These are phyloP conservation scores for Diaporthe caulivora DNA, from an alignment of 2,329 filamentous ascomycete genomes.

Conservation along the genomic window DNA sequence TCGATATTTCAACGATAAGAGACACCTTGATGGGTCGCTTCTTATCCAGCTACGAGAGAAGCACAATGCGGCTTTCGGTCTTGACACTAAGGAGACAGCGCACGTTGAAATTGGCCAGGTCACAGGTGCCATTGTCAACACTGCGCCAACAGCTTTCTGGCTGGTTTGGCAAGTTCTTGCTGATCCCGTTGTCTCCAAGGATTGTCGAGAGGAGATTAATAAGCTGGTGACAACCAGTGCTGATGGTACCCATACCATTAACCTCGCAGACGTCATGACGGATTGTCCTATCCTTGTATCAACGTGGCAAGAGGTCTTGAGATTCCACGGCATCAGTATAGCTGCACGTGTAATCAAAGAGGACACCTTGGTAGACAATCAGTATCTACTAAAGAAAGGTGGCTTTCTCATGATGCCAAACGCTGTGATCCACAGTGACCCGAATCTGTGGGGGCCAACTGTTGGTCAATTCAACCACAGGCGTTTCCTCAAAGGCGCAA, in stretches of 20 bases:
- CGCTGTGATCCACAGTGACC: conserved; percentile 36
- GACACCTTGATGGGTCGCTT: conserved; percentile 17
- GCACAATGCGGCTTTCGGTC: conserved; percentile 29
- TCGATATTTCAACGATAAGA: conserved; percentile 7
- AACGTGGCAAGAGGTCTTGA: conserved; percentile 39
- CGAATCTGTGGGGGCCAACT: conserved; percentile 37
- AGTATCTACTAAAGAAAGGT: conserved; percentile 41
- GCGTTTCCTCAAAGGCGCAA: conserved; percentile 33
- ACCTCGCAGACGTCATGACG: conserved; percentile 24
- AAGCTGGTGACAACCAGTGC: background rate
- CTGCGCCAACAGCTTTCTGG: conserved; percentile 25
- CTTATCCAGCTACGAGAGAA: conserved; percentile 21
- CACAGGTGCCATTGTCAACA: conserved; percentile 11
- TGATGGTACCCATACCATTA: conserved; percentile 17
- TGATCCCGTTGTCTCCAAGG: conserved; percentile 7
- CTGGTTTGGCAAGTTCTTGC: conserved; percentile 23
- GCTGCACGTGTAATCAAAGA: conserved; percentile 34
- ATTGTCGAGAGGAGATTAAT: background rate
- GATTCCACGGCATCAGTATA: conserved; percentile 37
- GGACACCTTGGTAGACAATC: conserved; percentile 37
- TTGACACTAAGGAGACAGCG: conserved; percentile 5
- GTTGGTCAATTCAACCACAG: conserved; percentile 37
- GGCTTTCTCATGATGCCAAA: conserved; percentile 36
- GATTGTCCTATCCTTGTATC: conserved; percentile 41
- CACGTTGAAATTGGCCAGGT: conserved; percentile 28